These are phyloP conservation scores for Magnolia kwangsiensis DNA, from an alignment of 164 flowering plant genomes.

Conservation along the genomic window DNA sequence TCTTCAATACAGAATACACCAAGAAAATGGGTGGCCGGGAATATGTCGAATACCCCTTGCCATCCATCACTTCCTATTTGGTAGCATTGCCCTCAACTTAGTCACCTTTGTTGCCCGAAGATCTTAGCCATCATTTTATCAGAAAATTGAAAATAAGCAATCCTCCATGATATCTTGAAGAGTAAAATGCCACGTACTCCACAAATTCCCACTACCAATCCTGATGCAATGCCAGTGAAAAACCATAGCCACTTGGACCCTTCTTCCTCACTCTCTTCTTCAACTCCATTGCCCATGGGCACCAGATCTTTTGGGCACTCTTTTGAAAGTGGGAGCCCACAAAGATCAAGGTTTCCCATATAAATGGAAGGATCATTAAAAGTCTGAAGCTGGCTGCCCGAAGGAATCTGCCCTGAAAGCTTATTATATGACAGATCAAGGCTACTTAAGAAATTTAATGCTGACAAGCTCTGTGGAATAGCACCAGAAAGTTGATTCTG, in stretches of 20 bases:
- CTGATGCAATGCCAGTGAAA: conserved; percentile 9
- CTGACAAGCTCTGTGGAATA: conserved; percentile 1
- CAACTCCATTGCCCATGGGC: not conserved
- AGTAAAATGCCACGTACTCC: not conserved
- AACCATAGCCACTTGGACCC: not conserved
- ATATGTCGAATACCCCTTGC: not conserved
- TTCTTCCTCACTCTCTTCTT: not conserved
- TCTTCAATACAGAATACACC: no score
- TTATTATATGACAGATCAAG: conserved; percentile 12
- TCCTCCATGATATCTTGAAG: conserved; percentile 13
- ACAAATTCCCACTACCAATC: conserved; percentile 17
- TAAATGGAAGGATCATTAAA: not conserved
- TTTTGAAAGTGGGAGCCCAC: conserved; percentile 12
- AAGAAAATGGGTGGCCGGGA: no score
- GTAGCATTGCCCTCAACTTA: not conserved
- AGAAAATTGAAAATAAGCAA: conserved; percentile 4
- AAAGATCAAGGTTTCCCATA: conserved; percentile 8
- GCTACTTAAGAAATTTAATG: not conserved
- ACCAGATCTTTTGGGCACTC: not conserved
- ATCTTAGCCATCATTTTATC: not conserved
- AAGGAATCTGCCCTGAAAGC: conserved; percentile 6
- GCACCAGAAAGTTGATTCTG: not conserved
- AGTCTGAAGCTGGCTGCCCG: conserved; percentile 8
- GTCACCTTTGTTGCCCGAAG: not conserved
- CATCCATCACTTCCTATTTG: not conserved